Percentiles rank a stretch among this genome's conserved stretches.
Conservation (phyloP, 2,329 filamentous ascomycete species). For the Macrophomina phaseolina region DNA sequence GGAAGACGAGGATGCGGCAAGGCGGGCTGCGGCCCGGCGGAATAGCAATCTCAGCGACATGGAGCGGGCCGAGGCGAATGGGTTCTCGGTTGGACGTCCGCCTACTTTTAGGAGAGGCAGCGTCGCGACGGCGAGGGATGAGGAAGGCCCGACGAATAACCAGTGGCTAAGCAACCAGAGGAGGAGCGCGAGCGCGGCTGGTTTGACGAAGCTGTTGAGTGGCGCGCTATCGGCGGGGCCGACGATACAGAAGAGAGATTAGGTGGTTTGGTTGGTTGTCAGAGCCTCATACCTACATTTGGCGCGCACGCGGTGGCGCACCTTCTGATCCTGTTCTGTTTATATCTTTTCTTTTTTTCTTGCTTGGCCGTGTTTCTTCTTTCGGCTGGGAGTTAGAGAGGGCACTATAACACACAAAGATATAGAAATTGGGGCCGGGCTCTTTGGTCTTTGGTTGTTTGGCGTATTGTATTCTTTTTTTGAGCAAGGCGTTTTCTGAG, state of each 20-base stretch:
- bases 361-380: background rate
- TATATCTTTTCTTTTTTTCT: background rate
- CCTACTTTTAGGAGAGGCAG: constrained; percentile 9
- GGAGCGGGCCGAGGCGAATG: constrained; percentile 26
- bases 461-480: background rate
- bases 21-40: constrained; percentile 39
- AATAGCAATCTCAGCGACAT: constrained; percentile 35
- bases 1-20: constrained; percentile 60
- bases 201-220: constrained; percentile 35
- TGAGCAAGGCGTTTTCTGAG: background rate
- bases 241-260: constrained; percentile 31
- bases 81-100: background rate
- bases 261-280: background rate
- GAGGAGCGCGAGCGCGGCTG: constrained; percentile 20
- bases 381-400: background rate
- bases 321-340: background rate
- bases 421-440: background rate
- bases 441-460: background rate
- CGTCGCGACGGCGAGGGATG: constrained; percentile 5
- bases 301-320: background rate
- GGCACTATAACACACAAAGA: background rate
- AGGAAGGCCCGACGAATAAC: constrained; percentile 8
- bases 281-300: background rate
- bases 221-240: constrained; percentile 40
- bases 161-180: constrained; percentile 23